Base-by-base conservation (phyloP, 345 rosid species). In the Acer saccharum region DNA sequence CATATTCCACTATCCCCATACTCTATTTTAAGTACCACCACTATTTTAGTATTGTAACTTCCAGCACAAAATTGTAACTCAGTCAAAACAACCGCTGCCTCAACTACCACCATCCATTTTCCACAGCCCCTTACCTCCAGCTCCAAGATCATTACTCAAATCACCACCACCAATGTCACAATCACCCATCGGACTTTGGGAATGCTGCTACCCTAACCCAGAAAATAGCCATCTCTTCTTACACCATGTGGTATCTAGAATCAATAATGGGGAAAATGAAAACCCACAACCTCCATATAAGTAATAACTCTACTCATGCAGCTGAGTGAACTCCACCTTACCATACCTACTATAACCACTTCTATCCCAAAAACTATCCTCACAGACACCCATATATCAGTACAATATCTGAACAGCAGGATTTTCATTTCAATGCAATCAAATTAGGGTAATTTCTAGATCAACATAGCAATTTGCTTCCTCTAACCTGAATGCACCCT, bases 401-500 rank as follows among this genome's bases (percentile, higher is more conserved):
- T 57, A 17, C 62, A 57, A 57, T 57, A 25, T 57, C 62, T 57
- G 11, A 57, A 57, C 3, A 17, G 23, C 20, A 57, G 62, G 62
- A 57, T 57, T 57, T 20, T 35, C 7, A 57, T 57, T 57, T 10
- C 62, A 50, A 11, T 50, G 55, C 13, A 50, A 50, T 14, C 55
- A 50, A 50, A 35, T 50, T 50, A 50, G 55, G 55, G 55, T 13
- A 17, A 69, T 23, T 69, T 32, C n/a, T 23, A 20, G 25, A 68
- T 68, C 32, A 11, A 44, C 62, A 70, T n/a, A 70, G 73, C 73
- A 71, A 29, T 25, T 18, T 29, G 48, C 55, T 57, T 25, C 44
- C 27, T 71, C 46, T 5, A 55, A 18, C 16, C 46, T 25, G 60
- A 52, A 71, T 71, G 63, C 10, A 52, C 50, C 20, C 10, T 32